Percentiles rank a stretch among this genome's conserved stretches.
phyloP scores from a whole-genome alignment of 176 grass and related monocot genomes.

The Zizania latifolia region DNA sequence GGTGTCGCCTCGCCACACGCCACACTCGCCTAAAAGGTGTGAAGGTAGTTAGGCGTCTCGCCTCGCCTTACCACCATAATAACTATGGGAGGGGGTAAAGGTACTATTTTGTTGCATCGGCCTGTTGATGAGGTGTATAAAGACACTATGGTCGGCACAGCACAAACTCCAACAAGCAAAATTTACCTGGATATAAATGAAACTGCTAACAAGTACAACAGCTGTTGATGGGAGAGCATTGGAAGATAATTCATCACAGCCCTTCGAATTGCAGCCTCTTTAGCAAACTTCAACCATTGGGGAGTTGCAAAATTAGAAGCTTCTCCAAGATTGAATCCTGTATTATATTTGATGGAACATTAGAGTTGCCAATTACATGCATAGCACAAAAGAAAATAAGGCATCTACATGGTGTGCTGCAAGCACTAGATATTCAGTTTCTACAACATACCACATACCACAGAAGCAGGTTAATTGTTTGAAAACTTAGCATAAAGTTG shows the following conservation, averaged over 20 bases:
- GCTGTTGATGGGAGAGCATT: slow-evolving; percentile 99
- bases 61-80: no score
- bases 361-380: not conserved
- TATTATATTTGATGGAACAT: slow-evolving; percentile 16
- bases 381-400: not conserved
- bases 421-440: not conserved
- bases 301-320: slow-evolving; percentile 98
- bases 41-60: no score
- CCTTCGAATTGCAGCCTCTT: slow-evolving; percentile 89
- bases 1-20: no score
- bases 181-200: slow-evolving; percentile 91
- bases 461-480: not conserved
- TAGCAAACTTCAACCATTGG: slow-evolving; percentile 91
- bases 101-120: not conserved
- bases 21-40: no score
- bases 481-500: not conserved
- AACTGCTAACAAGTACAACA: slow-evolving; percentile 85
- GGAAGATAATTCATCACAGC: slow-evolving; percentile 98
- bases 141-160: not conserved
- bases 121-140: not conserved
- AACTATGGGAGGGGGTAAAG: not conserved
- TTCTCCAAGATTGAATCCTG: slow-evolving; percentile 97
- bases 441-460: not conserved
- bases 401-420: not conserved
- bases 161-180: not conserved